Percentiles rank a stretch among this genome's conserved stretches.
These are phyloP conservation scores for Cinnamomum chago DNA, from an alignment of 164 flowering plant genomes.

Conservation along the genomic window DNA sequence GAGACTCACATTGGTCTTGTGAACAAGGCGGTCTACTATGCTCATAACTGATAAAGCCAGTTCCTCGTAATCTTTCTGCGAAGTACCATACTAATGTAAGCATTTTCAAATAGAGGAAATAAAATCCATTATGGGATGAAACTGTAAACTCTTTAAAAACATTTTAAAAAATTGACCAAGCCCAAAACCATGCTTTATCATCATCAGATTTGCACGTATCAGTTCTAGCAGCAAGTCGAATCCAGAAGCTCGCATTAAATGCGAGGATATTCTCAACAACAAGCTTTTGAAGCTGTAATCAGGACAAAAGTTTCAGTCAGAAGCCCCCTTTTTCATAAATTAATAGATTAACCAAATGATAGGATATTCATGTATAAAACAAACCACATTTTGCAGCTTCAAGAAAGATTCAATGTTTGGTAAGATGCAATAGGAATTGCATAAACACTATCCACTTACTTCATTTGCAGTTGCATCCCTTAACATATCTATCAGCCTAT, in stretches of 20 bases:
- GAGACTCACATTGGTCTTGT: slow-evolving; percentile 63
- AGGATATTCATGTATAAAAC: background rate
- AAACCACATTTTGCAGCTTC: slow-evolving; percentile 1
- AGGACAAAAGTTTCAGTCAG: slow-evolving; percentile 3
- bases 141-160: slow-evolving; percentile 8
- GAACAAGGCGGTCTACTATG: slow-evolving; percentile 73
- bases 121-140: slow-evolving; percentile 1
- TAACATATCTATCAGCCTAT: slow-evolving; percentile 70
- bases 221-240: slow-evolving; percentile 83
- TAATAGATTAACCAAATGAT: background rate
- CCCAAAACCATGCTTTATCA: slow-evolving; percentile 85
- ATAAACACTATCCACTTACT: slow-evolving; percentile 38
- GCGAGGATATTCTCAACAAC: slow-evolving; percentile 87
- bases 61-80: slow-evolving; percentile 94
- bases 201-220: slow-evolving; percentile 96
- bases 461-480: slow-evolving; percentile 68
- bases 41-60: slow-evolving; percentile 76
- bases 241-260: slow-evolving; percentile 87
- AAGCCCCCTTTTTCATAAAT: background rate
- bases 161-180: slow-evolving; percentile 27
- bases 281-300: slow-evolving; percentile 76
- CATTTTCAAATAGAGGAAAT: slow-evolving; percentile 5
- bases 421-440: background rate
- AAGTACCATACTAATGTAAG: slow-evolving; percentile 8
- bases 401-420: background rate